These are phyloP conservation scores for Agaricus blazei DNA, from an alignment of 768 basidiomycete genomes.

Conservation along the genomic window DNA sequence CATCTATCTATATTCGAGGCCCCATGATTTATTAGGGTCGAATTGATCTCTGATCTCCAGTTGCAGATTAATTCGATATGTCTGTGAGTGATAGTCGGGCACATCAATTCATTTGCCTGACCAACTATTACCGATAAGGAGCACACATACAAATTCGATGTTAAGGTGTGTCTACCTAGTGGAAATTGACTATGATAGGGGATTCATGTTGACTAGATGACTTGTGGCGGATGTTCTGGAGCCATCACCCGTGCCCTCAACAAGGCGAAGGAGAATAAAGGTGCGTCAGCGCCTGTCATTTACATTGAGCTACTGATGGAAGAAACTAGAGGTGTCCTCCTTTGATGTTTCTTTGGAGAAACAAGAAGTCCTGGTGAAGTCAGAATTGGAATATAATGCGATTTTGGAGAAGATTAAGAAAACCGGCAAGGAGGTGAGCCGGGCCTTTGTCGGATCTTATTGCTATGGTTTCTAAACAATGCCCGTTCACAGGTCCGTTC, in stretches of 20 bases:
- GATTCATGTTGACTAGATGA: constrained; percentile 51
- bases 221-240: constrained; percentile 81
- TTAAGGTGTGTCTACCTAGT: constrained; percentile 52
- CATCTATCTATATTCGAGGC: background rate
- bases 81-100: background rate
- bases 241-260: constrained; percentile 72
- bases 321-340: constrained; percentile 42
- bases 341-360: constrained; percentile 61
- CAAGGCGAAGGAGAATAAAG: constrained; percentile 52
- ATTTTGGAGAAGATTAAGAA: constrained; percentile 76
- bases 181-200: background rate
- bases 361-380: constrained; percentile 70
- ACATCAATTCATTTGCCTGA: background rate
- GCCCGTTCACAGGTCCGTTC: constrained; percentile 29
- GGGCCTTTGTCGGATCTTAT: no score
- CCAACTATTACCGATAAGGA: constrained; percentile 9
- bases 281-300: background rate
- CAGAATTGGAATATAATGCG: constrained; percentile 54
- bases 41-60: background rate
- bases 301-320: background rate
- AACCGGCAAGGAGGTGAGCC: constrained; percentile 82
- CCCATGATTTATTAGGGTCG: background rate
- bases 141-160: constrained; percentile 74
- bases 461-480: background rate
- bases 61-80: background rate